A percentile compares a stretch with the other conserved stretches of the same genome.
These are phyloP conservation scores for Zygoascus bituminiphila DNA, from an alignment of 805 yeast species.

Conservation along the genomic window DNA sequence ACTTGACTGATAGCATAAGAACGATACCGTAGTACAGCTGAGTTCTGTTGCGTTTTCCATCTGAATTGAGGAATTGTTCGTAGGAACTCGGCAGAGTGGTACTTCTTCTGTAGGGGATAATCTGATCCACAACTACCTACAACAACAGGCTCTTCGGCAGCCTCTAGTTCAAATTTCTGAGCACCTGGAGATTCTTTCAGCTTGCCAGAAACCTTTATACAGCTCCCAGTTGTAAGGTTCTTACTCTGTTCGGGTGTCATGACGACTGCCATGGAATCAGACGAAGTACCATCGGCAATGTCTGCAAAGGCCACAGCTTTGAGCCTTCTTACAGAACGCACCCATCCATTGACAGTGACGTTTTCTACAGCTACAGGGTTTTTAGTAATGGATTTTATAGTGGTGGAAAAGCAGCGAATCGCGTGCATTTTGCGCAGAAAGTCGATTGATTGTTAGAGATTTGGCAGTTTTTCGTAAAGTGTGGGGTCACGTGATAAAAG, in stretches of 20 bases:
- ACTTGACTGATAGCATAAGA: conserved; percentile 54
- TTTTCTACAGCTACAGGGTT: neutral
- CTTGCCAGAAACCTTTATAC: conserved; percentile 37
- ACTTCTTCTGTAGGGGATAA: conserved; percentile 82
- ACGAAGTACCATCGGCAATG: conserved; percentile 66
- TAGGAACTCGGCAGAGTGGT: conserved; percentile 55
- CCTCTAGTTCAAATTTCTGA: conserved; percentile 47
- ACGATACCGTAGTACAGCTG: conserved; percentile 63
- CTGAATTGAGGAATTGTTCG: conserved; percentile 70
- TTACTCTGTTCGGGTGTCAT: conserved; percentile 27
- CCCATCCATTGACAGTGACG: conserved; percentile 60
- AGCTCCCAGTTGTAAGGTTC: conserved; percentile 37
- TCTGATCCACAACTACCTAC: conserved; percentile 53
- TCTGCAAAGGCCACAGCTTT: conserved; percentile 78
- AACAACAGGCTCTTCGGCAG: conserved; percentile 30
- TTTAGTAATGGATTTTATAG: neutral
- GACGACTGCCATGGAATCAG: conserved; percentile 46
- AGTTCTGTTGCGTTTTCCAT: conserved; percentile 59
- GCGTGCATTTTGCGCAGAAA: too few relatives aligned
- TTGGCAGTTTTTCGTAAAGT: too few relatives aligned
- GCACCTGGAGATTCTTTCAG: conserved; percentile 42
- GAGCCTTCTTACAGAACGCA: conserved; percentile 60
- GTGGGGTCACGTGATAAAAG: too few relatives aligned
- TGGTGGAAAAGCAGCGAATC: neutral
- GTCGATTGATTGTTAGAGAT: too few relatives aligned